Base-by-base conservation (phyloP, 2,329 filamentous ascomycete genomes). In the Xylariaceae sp. region DNA sequence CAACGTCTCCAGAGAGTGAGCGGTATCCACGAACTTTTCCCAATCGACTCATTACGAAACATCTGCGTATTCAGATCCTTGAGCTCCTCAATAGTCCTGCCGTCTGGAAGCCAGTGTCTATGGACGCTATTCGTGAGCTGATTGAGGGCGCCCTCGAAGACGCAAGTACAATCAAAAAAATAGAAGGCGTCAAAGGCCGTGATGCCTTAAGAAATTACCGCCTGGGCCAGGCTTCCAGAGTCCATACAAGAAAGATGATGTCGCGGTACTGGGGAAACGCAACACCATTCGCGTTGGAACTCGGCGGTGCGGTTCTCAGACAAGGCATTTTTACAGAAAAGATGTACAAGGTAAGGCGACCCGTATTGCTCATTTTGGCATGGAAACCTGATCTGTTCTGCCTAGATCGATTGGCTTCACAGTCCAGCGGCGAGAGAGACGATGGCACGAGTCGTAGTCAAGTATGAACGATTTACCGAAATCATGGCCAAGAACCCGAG, bases 401-500 rank as follows among this genome's bases (percentile, higher is more conserved):
- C 11, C 22, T 26, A 26, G 50, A 78, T 90, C 35, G 84, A 89
- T 63, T 91, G 86, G 87, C 67, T 90, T 1, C 86, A 87, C 60
- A 85, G 81, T 19, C 85, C 86, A 0, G 69, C 79, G 0, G 72
- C 81, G 0, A 64, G 63, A 3, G 65, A 73, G 0, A 90, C 84
- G 0, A 87, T 87, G 76, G 48, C 59, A 0, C 74, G 85, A 0
- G 68, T 88, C 1, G 65, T 87, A 3, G 56, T 55, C 2, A 89
- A 87, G 57, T 87, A 87, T 53, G 36, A 64, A 3, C 74, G 81
- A 3, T 89, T 87, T 62, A 65, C 85, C 13, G 37, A 51, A 0
- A 73, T 89, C 48, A 81, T 88, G 61, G 61, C 62, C 1, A 45
- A 56, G 0, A 52, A 78, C 33, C 69, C 71, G 0, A 50, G 45